Conservation (phyloP, 1,139 yeast species). For the Candida glucosophila region DNA sequence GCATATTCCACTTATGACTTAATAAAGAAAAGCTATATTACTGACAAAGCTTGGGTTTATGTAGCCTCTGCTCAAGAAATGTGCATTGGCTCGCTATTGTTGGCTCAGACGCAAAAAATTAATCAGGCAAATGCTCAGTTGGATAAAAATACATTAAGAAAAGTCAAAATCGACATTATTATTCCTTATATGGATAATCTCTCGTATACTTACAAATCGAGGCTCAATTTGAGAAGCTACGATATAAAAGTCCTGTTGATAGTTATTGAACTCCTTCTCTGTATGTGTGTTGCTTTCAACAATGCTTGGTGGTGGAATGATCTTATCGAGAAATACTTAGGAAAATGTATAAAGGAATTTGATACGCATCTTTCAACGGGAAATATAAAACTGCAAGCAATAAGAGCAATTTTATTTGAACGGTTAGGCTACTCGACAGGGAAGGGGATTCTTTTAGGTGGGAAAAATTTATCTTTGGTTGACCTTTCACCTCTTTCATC, state of each 20-base stretch:
- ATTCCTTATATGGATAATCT: constrained; percentile 65
- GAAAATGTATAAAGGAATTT: constrained; percentile 31
- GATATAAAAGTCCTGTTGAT: constrained; percentile 40
- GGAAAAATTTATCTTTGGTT: constrained; percentile 9
- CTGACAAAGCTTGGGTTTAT: constrained; percentile 76
- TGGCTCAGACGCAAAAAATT: constrained; percentile 49
- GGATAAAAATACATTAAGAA: constrained; percentile 48
- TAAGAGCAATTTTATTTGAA: constrained; percentile 34
- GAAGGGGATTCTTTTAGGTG: constrained; percentile 15
- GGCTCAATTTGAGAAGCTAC: constrained; percentile 56
- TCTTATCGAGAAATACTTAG: constrained; percentile 36
- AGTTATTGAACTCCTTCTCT: constrained; percentile 46
- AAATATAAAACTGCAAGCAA: constrained; percentile 26
- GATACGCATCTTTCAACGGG: constrained; percentile 28
- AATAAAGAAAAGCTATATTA: constrained; percentile 67
- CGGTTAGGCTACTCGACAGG: constrained; percentile 33
- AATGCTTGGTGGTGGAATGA: constrained; percentile 44
- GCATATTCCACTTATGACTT: constrained; percentile 82
- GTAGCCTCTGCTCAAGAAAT: constrained; percentile 84
- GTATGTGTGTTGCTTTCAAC: constrained; percentile 30
- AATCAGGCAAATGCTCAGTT: constrained; percentile 5
- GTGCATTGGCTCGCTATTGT: constrained; percentile 65
- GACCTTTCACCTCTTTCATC: constrained; percentile 1
- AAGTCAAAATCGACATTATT: constrained; percentile 51
- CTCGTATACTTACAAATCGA: constrained; percentile 40